Percentiles rank a stretch among this genome's conserved stretches.
These are phyloP conservation scores for Neofusicoccum parvum DNA, from an alignment of 2,329 filamentous ascomycete species.

Conservation along the genomic window DNA sequence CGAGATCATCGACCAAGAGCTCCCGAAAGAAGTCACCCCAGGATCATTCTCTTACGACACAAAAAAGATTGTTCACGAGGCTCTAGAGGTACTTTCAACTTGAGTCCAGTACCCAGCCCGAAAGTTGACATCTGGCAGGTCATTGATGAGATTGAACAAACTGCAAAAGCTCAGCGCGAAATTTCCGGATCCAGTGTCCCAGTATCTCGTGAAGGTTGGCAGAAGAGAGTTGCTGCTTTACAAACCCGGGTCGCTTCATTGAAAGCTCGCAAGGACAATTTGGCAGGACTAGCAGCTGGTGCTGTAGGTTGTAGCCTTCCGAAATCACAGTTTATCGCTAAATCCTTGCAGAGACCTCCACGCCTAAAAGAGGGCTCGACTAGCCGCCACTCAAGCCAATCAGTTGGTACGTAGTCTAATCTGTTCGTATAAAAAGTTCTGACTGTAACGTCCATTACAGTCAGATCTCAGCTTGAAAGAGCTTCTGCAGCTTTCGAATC, in stretches of 20 bases:
- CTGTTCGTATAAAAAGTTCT: neutral
- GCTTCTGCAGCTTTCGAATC: neutral
- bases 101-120: too few relatives aligned
- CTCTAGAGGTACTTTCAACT: neutral
- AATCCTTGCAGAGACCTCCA: neutral
- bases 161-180: neutral
- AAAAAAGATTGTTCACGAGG: neutral
- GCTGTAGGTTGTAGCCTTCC: neutral
- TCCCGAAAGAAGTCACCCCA: neutral
- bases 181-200: neutral
- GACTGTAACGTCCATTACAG: neutral
- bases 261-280: conserved; percentile 1
- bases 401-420: neutral
- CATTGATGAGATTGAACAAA: neutral
- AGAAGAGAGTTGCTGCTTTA: neutral
- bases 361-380: neutral
- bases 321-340: too few relatives aligned
- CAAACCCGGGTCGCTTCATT: neutral
- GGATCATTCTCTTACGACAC: conserved; percentile 5
- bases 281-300: neutral
- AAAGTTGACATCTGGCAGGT: neutral
- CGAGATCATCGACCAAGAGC: neutral
- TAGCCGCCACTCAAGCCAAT: neutral
- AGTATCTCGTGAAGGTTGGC: neutral
- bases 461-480: neutral